These are phyloP conservation scores for Cryptococcus depauperatus DNA, from an alignment of 1,284 basidiomycete species.

Conservation along the genomic window DNA sequence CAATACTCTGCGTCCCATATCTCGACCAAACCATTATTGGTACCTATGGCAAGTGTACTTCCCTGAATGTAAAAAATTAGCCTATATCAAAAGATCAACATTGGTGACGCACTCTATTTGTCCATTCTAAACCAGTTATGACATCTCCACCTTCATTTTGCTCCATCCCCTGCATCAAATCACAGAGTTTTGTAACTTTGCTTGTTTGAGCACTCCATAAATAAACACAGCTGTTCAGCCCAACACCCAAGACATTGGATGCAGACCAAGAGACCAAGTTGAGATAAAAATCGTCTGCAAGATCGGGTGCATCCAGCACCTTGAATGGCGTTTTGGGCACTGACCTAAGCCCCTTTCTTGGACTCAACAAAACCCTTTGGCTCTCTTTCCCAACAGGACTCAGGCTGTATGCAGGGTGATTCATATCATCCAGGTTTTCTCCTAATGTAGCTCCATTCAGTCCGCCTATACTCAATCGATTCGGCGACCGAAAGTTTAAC, in stretches of 20 bases:
- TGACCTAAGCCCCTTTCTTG: slow-evolving; percentile 67
- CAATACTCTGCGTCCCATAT: slow-evolving; percentile 89
- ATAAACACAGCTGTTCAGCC: slow-evolving; percentile 85
- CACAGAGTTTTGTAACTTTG: slow-evolving; percentile 83
- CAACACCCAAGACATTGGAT: slow-evolving; percentile 89
- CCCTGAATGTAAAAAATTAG: slow-evolving; percentile 51
- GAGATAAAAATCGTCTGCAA: slow-evolving; percentile 96
- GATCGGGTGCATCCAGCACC: slow-evolving; percentile 92
- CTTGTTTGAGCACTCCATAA: slow-evolving; percentile 95
- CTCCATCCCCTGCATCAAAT: slow-evolving; percentile 50
- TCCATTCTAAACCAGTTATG: slow-evolving; percentile 84
- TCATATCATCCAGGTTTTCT: slow-evolving; percentile 49
- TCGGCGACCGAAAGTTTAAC: slow-evolving; percentile 48
- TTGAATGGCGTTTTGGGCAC: slow-evolving; percentile 95
- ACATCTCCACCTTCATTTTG: slow-evolving; percentile 50
- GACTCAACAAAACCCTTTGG: slow-evolving; percentile 74
- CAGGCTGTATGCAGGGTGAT: slow-evolving; percentile 80
- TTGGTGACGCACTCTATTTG: slow-evolving; percentile 59
- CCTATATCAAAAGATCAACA: not conserved
- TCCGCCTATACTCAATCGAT: slow-evolving; percentile 18
- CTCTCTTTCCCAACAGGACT: slow-evolving; percentile 81
- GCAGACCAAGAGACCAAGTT: slow-evolving; percentile 97
- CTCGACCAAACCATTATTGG: slow-evolving; percentile 74
- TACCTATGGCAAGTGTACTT: slow-evolving; percentile 83
- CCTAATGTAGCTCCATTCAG: slow-evolving; percentile 8